phyloP scores from a whole-genome alignment of 2,329 filamentous ascomycete genomes.

The Aspergillus sp. region DNA sequence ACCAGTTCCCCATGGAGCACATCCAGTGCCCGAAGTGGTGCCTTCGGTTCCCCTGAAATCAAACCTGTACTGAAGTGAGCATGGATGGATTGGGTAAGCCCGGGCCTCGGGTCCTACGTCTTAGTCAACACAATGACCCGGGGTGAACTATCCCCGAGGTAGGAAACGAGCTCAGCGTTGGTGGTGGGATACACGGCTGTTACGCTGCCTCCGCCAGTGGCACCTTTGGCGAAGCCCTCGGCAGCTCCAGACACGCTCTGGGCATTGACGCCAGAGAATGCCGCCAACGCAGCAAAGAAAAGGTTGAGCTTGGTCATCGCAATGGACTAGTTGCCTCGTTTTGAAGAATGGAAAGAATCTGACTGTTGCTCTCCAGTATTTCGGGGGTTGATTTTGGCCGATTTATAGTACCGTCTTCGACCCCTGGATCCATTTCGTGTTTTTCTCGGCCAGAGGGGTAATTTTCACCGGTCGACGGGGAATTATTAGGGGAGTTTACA shows the following conservation, averaged over 20 bases:
- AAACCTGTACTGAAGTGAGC: constrained; percentile 10
- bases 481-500: background rate
- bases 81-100: too few species aligned
- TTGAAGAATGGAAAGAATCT: background rate
- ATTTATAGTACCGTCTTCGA: background rate
- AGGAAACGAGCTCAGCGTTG: constrained; percentile 57
- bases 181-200: constrained; percentile 55
- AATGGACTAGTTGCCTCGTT: background rate
- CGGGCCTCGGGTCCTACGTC: constrained; percentile 6
- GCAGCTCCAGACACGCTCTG: constrained; percentile 27
- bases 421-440: background rate
- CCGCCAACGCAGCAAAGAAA: background rate
- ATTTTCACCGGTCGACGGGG: background rate
- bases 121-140: constrained; percentile 54
- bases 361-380: background rate
- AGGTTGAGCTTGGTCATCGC: background rate
- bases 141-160: constrained; percentile 54
- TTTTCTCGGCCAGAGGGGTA: background rate
- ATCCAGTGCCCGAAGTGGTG: constrained; percentile 54
- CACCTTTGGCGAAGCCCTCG: constrained; percentile 53
- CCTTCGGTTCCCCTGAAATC: constrained; percentile 20
- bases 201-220: constrained; percentile 61
- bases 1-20: constrained; percentile 58
- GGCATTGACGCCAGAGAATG: background rate
- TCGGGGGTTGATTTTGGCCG: background rate